phyloP scores from a whole-genome alignment of 2,329 filamentous ascomycete species.

The Fusarium nanum region DNA sequence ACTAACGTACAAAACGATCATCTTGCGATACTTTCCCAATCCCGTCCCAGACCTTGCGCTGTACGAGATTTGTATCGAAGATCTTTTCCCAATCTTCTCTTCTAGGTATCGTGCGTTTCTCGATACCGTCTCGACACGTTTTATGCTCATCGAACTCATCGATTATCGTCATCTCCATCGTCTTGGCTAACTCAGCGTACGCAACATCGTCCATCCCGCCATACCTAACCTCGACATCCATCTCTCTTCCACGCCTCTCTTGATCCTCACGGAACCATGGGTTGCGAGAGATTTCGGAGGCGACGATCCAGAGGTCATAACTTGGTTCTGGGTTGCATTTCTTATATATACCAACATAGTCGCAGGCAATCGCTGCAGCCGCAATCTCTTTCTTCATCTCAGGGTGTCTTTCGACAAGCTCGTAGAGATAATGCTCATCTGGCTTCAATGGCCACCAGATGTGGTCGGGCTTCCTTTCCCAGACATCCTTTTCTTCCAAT shows the following conservation, averaged over 20 bases:
- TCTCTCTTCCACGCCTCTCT: not conserved
- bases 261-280: slow-evolving; percentile 3
- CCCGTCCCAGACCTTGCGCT: not conserved
- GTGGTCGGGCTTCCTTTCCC: slow-evolving; percentile 2
- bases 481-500: not conserved
- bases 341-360: not conserved
- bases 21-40: not conserved
- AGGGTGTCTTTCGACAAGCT: no score
- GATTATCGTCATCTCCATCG: not conserved
- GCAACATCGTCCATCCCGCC: no score
- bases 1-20: no score
- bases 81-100: not conserved
- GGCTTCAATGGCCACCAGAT: slow-evolving; percentile 22
- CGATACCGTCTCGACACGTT: not conserved
- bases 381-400: not conserved
- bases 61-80: not conserved
- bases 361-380: slow-evolving; percentile 13
- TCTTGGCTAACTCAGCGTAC: not conserved
- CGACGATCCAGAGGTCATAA: not conserved
- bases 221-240: not conserved
- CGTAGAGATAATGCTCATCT: not conserved
- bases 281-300: not conserved
- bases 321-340: not conserved
- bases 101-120: not conserved
- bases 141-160: not conserved